Percentiles rank a stretch among this genome's conserved stretches.
Conservation (phyloP, 805 yeast genomes). For the Candida hispaniensis region DNA sequence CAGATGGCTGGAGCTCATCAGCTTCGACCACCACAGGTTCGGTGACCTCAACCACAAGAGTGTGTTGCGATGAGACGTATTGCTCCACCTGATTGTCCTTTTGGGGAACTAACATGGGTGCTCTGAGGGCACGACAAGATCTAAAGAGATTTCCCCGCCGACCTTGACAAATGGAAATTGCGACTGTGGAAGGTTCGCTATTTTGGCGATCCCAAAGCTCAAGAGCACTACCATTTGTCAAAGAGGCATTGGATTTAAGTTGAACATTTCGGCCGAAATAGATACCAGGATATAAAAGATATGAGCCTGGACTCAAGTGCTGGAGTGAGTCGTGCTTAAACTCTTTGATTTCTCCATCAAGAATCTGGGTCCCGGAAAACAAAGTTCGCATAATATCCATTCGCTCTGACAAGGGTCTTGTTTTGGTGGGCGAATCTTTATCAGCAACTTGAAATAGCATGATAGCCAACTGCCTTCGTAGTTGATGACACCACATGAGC, state of each 20-base stretch:
- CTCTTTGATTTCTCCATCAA: conserved; percentile 12
- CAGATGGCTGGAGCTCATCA: no score
- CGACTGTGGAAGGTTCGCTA: no score
- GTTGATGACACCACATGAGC: conserved; percentile 91
- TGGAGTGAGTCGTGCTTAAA: background rate
- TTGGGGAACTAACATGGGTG: no score
- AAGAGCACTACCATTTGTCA: conserved; percentile 2
- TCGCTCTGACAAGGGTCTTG: conserved; percentile 43
- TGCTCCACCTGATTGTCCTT: no score
- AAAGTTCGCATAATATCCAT: conserved; percentile 44
- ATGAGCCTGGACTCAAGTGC: background rate
- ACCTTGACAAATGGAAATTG: no score
- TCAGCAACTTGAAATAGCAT: conserved; percentile 54
- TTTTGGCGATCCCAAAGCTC: no score
- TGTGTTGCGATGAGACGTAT: no score
- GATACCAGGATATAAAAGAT: conserved; percentile 21
- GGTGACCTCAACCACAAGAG: no score
- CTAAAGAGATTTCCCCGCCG: no score
- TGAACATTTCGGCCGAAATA: conserved; percentile 16
- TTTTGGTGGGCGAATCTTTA: conserved; percentile 32
- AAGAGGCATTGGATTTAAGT: conserved; percentile 15
- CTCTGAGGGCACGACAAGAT: no score
- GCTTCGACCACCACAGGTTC: no score
- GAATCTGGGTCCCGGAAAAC: conserved; percentile 30
- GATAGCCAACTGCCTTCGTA: conserved; percentile 52